Evolutionary conservation across 768 basidiomycete genomes (phyloP).

Genomic region (Suillus discolor): DNA sequence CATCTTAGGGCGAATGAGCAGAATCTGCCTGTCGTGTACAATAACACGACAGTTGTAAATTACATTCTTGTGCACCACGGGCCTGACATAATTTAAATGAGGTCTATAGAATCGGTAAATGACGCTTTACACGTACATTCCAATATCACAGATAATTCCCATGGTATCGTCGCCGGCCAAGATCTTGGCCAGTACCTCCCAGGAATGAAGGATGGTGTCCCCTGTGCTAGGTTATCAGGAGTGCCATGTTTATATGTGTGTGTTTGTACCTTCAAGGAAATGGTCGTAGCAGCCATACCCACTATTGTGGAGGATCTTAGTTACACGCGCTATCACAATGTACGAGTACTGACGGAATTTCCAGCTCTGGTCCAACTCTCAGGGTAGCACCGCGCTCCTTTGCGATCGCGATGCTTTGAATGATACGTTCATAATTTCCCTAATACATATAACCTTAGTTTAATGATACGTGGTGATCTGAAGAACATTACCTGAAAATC

Average conservation of each 20-base stretch:
- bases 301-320: constrained; percentile 38
- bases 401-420: constrained; percentile 85
- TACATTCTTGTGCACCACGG: constrained; percentile 95
- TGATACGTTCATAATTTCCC: constrained; percentile 93
- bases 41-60: constrained; percentile 97
- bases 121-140: constrained; percentile 66
- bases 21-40: constrained; percentile 80
- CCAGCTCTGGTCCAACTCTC: constrained; percentile 94
- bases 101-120: background rate
- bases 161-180: constrained; percentile 74
- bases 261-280: constrained; percentile 82
- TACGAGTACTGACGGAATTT: constrained; percentile 74
- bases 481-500: constrained; percentile 76
- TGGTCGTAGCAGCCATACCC: constrained; percentile 99
- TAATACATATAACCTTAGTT: constrained; percentile 28
- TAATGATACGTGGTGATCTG: background rate
- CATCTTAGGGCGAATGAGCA: constrained; percentile 98
- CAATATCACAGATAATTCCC: constrained; percentile 95
- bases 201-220: constrained; percentile 94
- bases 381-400: constrained; percentile 87
- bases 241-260: background rate
- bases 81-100: constrained; percentile 53
- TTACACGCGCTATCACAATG: constrained; percentile 1
- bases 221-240: constrained; percentile 47
- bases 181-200: constrained; percentile 96